Evolutionary conservation across 2,329 filamentous ascomycete genomes (phyloP), one percentile per base, ranked within the genome.

Genomic region (Aureobasidium subglaciale): DNA sequence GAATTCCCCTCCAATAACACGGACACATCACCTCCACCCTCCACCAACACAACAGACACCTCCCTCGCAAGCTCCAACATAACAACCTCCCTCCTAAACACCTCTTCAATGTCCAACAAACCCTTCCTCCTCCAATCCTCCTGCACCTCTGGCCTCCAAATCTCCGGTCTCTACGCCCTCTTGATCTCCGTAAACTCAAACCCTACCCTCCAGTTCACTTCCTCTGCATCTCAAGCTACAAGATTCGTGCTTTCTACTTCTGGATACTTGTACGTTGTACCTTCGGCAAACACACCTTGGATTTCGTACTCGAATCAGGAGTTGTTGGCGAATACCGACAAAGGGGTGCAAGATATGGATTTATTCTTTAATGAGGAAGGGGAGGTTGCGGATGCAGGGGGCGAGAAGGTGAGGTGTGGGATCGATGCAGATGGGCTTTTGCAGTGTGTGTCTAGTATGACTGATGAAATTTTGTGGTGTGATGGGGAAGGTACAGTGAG

Each of bases 261-360:
- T 6, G 50, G 50, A 2, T 35, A 42, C 5, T 10, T 54, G 2
- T 54, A 42, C 29, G 15, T 22, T 15, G 1, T 42, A 4, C 50
- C 50, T 5, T 27, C 49, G 11, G 15, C n/a, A n/a, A 11, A 20
- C 5, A 13, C 46, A 8, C 34, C 32, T 11, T 20, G 46, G 22
- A 13, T 5, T 16, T 50, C 27, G 5, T 41, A 24, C 20, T 53
- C 35, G 1, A 18, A 32, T 8, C 11, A 32, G 9, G 20, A 13
- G 5, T 7, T 54, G 13, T 7, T 42, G 0, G 50, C 50, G 16
- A 54, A 54, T n/a, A 35, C 43, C 15, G 50, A 78, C 76, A 73
- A 63, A 76, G 48, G 67, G 63, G 53, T 68, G 65, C 56, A 70
- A 7, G 61, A 67, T 13, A 68, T 70, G 49, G 72, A 77, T 5